These are phyloP conservation scores for Talaromyces sp. DNA, from an alignment of 2,329 filamentous ascomycete species.

Conservation along the genomic window DNA sequence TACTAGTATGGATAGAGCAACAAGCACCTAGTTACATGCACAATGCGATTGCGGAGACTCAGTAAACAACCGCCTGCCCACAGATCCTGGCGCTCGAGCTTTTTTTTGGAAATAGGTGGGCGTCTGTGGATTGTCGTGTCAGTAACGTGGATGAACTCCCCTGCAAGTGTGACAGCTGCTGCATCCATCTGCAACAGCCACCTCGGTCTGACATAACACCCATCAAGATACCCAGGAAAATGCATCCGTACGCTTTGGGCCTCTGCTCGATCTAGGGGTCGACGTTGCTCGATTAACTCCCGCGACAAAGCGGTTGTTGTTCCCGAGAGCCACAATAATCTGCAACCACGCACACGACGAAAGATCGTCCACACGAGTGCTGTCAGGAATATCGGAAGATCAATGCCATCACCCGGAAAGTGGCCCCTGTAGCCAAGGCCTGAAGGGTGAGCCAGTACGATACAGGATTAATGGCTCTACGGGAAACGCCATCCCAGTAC, in stretches of 20 bases:
- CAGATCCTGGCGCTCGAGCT: constrained; percentile 12
- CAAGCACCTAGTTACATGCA: not conserved
- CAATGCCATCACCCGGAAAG: not conserved
- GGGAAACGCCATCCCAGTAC: not conserved
- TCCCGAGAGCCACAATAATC: not conserved
- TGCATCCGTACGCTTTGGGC: not conserved
- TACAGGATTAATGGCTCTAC: not conserved
- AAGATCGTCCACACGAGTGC: not conserved
- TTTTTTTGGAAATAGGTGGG: not conserved
- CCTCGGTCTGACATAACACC: not conserved
- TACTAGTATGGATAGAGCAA: constrained; percentile 1
- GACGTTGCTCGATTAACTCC: constrained; percentile 2
- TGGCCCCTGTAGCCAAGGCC: not conserved
- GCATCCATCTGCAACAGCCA: not conserved
- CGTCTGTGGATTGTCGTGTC: constrained; percentile 4
- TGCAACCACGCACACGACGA: not conserved
- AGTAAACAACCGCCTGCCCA: not conserved
- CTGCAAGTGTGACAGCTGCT: constrained; percentile 11
- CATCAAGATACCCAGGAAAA: not conserved
- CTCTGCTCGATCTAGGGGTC: not conserved
- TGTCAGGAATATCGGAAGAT: not conserved
- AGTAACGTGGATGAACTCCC: constrained; percentile 9
- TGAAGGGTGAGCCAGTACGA: not conserved
- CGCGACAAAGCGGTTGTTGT: not conserved
- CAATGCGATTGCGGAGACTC: constrained; percentile 9